phyloP scores from a whole-genome alignment of 2,329 filamentous ascomycete species.

The Diaporthe citri region DNA sequence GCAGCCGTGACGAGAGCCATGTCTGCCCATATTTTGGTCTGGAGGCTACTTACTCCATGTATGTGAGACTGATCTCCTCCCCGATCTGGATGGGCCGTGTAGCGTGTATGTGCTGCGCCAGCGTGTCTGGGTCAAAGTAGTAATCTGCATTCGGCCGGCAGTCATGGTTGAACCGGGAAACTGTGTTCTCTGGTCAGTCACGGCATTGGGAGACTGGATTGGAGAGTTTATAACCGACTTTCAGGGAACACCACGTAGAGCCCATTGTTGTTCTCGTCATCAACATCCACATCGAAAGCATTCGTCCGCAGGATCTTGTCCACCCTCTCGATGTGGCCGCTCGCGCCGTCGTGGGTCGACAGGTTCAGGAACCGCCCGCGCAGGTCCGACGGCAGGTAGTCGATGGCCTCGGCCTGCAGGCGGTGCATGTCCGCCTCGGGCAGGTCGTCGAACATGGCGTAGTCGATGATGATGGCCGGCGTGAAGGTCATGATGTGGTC shows the following conservation, averaged over 20 bases:
- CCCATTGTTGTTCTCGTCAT: slow-evolving; percentile 47
- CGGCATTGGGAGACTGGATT: not conserved
- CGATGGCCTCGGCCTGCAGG: slow-evolving; percentile 50
- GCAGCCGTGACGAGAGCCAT: not conserved
- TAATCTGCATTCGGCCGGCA: slow-evolving; percentile 60
- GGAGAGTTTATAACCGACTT: slow-evolving; percentile 43
- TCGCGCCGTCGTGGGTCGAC: slow-evolving; percentile 50
- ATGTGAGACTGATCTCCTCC: slow-evolving; percentile 59
- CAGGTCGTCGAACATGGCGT: slow-evolving; percentile 51
- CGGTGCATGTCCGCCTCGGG: slow-evolving; percentile 44
- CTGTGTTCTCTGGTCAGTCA: slow-evolving; percentile 37
- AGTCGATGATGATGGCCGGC: slow-evolving; percentile 55
- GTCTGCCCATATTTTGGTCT: not conserved
- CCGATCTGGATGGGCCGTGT: slow-evolving; percentile 55
- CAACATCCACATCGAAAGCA: slow-evolving; percentile 53
- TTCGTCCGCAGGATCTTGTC: slow-evolving; percentile 54
- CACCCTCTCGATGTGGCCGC: slow-evolving; percentile 47
- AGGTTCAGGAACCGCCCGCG: slow-evolving; percentile 51
- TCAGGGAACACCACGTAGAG: slow-evolving; percentile 56
- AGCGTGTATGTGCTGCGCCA: slow-evolving; percentile 56
- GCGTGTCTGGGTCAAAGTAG: slow-evolving; percentile 53
- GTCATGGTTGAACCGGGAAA: slow-evolving; percentile 60
- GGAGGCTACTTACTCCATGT: slow-evolving; percentile 52
- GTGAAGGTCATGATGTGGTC: slow-evolving; percentile 56
- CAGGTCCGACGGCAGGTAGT: slow-evolving; percentile 49